Conservation (phyloP, 2,329 filamentous ascomycete genomes). For the Xylariaceae sp. region DNA sequence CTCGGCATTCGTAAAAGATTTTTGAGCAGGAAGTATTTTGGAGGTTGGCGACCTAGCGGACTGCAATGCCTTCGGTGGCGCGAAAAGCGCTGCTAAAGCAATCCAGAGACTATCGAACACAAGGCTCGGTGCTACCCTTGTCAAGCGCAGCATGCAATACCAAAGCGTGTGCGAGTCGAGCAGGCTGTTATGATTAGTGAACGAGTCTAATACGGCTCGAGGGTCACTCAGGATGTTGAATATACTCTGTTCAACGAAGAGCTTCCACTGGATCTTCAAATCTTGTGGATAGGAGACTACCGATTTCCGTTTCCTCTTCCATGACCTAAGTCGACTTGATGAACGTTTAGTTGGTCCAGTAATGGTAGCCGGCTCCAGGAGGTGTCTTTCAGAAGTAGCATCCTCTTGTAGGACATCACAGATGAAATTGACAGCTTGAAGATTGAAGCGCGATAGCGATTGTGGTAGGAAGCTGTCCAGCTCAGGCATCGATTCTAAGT, state of each 20-base stretch:
- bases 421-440: conserved; percentile 61
- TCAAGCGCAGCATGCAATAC: conserved; percentile 65
- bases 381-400: conserved; percentile 52
- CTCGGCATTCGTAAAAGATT: conserved; percentile 50
- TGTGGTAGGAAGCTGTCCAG: conserved; percentile 54
- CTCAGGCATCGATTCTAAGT: conserved; percentile 25
- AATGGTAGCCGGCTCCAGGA: conserved; percentile 46
- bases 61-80: conserved; percentile 52
- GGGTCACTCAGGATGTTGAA: conserved; percentile 66
- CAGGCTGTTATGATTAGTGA: conserved; percentile 54
- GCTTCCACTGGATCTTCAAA: conserved; percentile 55
- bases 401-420: conserved; percentile 64
- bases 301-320: conserved; percentile 40
- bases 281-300: conserved; percentile 33
- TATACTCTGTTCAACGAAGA: conserved; percentile 65
- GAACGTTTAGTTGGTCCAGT: conserved; percentile 33
- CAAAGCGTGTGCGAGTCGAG: conserved; percentile 64
- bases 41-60: conserved; percentile 43
- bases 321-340: conserved; percentile 33
- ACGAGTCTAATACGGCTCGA: conserved; percentile 57
- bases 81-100: conserved; percentile 60
- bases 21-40: conserved; percentile 41
- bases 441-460: conserved; percentile 55
- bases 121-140: conserved; percentile 57
- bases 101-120: conserved; percentile 69